These are phyloP conservation scores for Fusarium circinatum DNA, from an alignment of 2,329 filamentous ascomycete species.

Conservation along the genomic window DNA sequence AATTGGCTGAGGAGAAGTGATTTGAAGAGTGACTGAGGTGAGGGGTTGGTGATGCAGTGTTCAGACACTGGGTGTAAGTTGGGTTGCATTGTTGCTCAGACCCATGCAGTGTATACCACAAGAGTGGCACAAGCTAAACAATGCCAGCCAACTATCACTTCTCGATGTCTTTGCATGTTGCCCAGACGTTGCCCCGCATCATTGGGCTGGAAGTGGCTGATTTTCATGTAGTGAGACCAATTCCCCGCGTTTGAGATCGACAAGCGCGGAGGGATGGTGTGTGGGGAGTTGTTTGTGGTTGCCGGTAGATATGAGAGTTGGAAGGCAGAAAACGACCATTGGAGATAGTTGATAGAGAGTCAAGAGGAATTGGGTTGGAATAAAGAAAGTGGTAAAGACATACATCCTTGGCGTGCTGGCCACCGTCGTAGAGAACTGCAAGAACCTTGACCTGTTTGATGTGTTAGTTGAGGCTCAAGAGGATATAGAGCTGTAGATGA, in stretches of 20 bases:
- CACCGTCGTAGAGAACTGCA: slow-evolving; percentile 91
- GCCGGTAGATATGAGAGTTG: slow-evolving; percentile 11
- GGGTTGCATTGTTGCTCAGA: slow-evolving; percentile 29
- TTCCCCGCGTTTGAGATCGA: slow-evolving; percentile 47
- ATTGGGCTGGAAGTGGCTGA: slow-evolving; percentile 37
- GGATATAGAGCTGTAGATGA: not conserved
- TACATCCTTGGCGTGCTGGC: slow-evolving; percentile 87
- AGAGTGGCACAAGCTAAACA: slow-evolving; percentile 6
- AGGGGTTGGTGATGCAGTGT: slow-evolving; percentile 9
- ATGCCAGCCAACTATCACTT: slow-evolving; percentile 19
- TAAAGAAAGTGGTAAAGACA: slow-evolving; percentile 42
- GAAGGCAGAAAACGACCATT: slow-evolving; percentile 17
- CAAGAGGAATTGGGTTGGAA: not conserved
- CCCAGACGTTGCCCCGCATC: slow-evolving; percentile 38
- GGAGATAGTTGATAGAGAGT: slow-evolving; percentile 6
- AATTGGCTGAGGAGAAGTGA: slow-evolving; percentile 17
- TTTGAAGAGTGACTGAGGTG: not conserved
- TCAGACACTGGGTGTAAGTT: slow-evolving; percentile 15
- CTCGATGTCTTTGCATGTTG: slow-evolving; percentile 10
- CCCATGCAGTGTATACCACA: slow-evolving; percentile 26
- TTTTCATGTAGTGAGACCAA: slow-evolving; percentile 30
- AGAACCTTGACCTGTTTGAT: slow-evolving; percentile 87
- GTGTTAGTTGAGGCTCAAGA: slow-evolving; percentile 34
- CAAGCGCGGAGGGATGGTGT: slow-evolving; percentile 29
- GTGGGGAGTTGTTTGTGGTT: slow-evolving; percentile 27